phyloP scores from a whole-genome alignment of 208 protist genomes.

The Crithidia mellificae region DNA sequence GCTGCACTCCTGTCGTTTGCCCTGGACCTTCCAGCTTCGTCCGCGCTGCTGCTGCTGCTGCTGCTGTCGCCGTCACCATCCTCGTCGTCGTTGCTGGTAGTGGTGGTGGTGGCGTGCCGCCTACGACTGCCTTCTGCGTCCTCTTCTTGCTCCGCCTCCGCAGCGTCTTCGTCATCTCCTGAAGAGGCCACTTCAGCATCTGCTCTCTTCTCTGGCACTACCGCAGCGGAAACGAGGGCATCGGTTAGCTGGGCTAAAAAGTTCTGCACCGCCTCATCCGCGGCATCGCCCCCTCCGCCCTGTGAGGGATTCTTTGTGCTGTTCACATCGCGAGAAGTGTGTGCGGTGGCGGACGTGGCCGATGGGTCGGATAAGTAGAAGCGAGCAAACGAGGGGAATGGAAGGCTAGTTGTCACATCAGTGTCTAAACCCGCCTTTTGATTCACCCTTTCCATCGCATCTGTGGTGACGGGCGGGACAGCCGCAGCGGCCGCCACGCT shows the following conservation, averaged over 20 bases:
- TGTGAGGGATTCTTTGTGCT: neutral
- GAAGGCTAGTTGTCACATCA: neutral
- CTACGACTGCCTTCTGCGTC: no score
- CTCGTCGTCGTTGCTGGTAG: neutral
- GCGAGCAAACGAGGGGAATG: conserved; percentile 31
- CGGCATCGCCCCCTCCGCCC: neutral
- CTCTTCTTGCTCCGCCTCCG: no score
- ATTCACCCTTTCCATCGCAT: neutral
- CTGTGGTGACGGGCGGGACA: no score
- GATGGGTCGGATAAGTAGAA: conserved; percentile 20
- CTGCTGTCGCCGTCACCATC: neutral
- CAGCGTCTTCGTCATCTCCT: no score
- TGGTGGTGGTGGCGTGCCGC: no score
- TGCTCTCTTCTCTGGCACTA: neutral
- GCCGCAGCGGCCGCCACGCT: no score
- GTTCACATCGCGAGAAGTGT: no score
- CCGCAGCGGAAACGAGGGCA: conserved; percentile 14
- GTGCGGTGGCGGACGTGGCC: no score
- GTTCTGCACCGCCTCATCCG: conserved; percentile 6
- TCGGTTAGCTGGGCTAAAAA: conserved; percentile 8
- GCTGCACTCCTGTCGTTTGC: no score
- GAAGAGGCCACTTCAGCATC: neutral
- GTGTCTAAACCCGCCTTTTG: neutral
- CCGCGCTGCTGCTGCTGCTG: neutral
- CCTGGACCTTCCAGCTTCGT: no score